A percentile compares a stretch with the other conserved stretches of the same genome.
These are phyloP conservation scores for Chlorella vulgaris DNA, from an alignment of 139 green algal genomes.

Conservation along the genomic window DNA sequence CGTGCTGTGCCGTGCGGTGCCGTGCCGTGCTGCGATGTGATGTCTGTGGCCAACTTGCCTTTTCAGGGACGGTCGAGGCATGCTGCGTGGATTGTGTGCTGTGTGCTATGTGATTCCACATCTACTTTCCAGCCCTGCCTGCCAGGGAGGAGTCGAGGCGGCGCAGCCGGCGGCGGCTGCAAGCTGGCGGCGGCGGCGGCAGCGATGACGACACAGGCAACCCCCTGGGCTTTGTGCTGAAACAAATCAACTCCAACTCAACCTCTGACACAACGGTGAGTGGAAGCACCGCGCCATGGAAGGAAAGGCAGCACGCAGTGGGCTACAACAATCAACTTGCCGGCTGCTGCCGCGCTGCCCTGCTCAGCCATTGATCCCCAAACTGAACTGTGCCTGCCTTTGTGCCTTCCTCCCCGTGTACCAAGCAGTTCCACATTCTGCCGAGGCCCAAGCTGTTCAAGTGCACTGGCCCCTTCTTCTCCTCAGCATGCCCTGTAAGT, in stretches of 20 bases:
- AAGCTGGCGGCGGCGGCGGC: background rate
- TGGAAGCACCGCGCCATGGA: background rate
- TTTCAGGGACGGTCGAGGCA: no score
- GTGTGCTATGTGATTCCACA: no score
- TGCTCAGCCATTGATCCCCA: background rate
- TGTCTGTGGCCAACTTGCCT: no score
- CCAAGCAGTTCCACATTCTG: background rate
- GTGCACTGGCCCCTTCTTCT: constrained; percentile 8
- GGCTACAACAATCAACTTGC: no score
- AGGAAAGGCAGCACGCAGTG: background rate
- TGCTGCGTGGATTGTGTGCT: no score
- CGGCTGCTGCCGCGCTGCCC: background rate
- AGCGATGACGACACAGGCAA: no score
- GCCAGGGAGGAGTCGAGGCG: background rate
- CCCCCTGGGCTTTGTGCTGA: background rate
- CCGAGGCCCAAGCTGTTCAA: background rate
- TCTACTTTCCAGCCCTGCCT: background rate
- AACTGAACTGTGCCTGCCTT: background rate
- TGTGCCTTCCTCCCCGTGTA: background rate
- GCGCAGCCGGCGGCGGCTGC: background rate
- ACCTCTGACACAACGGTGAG: background rate
- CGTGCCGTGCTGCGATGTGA: no score
- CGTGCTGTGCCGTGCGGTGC: no score
- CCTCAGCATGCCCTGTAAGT: background rate
- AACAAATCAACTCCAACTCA: background rate